Conservation (phyloP, 202 grass and related monocot species). For the Musa balbisiana region DNA sequence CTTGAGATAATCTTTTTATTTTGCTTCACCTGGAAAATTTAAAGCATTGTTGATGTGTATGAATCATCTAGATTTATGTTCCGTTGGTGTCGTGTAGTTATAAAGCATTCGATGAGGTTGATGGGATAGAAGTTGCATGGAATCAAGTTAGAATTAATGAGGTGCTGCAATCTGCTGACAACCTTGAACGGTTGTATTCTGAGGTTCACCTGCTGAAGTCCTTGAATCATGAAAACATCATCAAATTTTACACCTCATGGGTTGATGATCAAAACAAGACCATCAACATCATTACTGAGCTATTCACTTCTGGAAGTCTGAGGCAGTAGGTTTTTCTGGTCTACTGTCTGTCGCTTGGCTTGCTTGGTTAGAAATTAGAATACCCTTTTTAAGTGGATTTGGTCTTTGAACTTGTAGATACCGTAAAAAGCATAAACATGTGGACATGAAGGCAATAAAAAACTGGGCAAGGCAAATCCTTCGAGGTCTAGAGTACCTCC, state of each 20-base stretch:
- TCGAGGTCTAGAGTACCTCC: slow-evolving; percentile 42
- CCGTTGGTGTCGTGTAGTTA: slow-evolving; percentile 38
- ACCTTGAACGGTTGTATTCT: slow-evolving; percentile 37
- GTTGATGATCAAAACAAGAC: slow-evolving; percentile 45
- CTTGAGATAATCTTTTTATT: slow-evolving; percentile 3
- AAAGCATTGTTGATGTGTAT: neutral
- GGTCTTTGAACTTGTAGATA: slow-evolving; percentile 27
- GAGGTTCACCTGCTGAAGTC: slow-evolving; percentile 41
- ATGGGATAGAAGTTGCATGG: slow-evolving; percentile 64
- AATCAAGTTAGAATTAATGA: slow-evolving; percentile 40
- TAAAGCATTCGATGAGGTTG: slow-evolving; percentile 52
- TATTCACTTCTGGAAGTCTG: slow-evolving; percentile 56
- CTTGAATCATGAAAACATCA: slow-evolving; percentile 41
- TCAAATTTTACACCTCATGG: slow-evolving; percentile 52
- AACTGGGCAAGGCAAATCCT: slow-evolving; percentile 48
- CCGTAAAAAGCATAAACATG: slow-evolving; percentile 39
- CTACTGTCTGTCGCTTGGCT: neutral
- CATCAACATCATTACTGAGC: slow-evolving; percentile 51
- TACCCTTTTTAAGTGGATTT: neutral
- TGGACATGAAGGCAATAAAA: slow-evolving; percentile 45
- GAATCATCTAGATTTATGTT: neutral
- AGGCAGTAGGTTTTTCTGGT: slow-evolving; percentile 35
- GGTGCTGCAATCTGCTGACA: slow-evolving; percentile 32
- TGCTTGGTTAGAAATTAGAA: neutral
- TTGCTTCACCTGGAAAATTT: neutral